A percentile compares a stretch with the other conserved stretches of the same genome.
phyloP scores from a whole-genome alignment of 495 filamentous ascomycete genomes.

The Daldinia vernicosa region DNA sequence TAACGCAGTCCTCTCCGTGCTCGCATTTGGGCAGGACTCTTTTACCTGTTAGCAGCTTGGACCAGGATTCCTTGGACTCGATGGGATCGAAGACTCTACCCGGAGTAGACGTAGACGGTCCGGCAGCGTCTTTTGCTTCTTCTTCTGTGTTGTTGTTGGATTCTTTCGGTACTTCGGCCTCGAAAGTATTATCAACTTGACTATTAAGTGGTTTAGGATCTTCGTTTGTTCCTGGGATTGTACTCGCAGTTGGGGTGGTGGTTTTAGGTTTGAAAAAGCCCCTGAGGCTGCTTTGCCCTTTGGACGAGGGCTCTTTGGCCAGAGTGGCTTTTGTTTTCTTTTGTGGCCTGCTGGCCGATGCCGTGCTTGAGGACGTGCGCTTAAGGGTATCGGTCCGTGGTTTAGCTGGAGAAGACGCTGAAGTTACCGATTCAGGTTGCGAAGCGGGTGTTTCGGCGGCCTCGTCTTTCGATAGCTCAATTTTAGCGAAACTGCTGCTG shows the following conservation, averaged over 20 bases:
- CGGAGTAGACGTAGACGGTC: background rate
- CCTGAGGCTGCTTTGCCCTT: constrained; percentile 78
- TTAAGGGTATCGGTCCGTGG: constrained; percentile 42
- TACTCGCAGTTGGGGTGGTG: constrained; percentile 14
- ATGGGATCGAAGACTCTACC: constrained; percentile 71
- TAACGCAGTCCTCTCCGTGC: constrained; percentile 87
- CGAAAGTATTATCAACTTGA: constrained; percentile 27
- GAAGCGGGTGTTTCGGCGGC: constrained; percentile 14
- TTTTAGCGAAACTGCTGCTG: constrained; percentile 5
- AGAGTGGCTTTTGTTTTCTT: constrained; percentile 52
- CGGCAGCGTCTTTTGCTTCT: constrained; percentile 4
- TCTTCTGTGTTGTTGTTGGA: background rate
- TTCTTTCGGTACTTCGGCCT: constrained; percentile 15
- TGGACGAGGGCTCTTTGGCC: constrained; percentile 49
- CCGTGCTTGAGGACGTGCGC: constrained; percentile 44
- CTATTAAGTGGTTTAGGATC: constrained; percentile 6
- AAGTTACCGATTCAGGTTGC: constrained; percentile 22
- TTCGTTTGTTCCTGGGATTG: background rate
- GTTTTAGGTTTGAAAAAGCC: constrained; percentile 81
- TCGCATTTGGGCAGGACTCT: constrained; percentile 80
- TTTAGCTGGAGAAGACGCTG: constrained; percentile 36
- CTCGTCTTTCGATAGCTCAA: background rate
- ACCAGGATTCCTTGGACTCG: constrained; percentile 83
- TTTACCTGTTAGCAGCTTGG: constrained; percentile 82
- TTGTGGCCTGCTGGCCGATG: constrained; percentile 43